Conservation (phyloP, 495 filamentous ascomycete species). For the Aspergillus diversus region DNA sequence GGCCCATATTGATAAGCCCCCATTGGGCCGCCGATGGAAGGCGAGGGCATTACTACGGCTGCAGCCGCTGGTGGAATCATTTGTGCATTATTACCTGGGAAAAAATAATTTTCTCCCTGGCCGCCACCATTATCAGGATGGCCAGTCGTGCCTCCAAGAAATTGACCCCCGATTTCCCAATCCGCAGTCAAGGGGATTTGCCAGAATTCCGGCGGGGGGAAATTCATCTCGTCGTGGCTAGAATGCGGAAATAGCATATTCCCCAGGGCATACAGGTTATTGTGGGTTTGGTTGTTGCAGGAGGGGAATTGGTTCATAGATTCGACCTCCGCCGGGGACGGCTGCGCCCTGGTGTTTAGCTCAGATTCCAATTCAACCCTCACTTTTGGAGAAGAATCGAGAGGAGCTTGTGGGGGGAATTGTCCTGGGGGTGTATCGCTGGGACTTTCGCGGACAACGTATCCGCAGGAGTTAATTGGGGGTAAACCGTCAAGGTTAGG, state of each 20-base stretch:
- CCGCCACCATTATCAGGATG: constrained; percentile 13
- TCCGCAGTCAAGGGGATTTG: constrained; percentile 43
- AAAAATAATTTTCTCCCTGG: no score
- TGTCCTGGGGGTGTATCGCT: constrained; percentile 9
- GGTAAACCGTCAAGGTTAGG: constrained; percentile 44
- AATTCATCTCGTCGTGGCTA: constrained; percentile 21
- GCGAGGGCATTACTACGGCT: background rate
- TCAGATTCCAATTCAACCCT: no score
- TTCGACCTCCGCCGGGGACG: background rate
- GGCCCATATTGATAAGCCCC: background rate
- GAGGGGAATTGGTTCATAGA: background rate
- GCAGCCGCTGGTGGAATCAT: no score
- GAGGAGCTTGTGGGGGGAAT: background rate
- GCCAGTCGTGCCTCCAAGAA: constrained; percentile 38
- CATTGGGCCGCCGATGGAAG: background rate
- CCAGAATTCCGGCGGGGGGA: constrained; percentile 41
- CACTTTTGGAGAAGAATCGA: background rate
- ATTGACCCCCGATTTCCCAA: constrained; percentile 40
- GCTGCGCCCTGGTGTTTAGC: no score
- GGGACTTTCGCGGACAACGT: constrained; percentile 43
- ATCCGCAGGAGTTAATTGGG: constrained; percentile 44
- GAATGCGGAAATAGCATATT: constrained; percentile 33
- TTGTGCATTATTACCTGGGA: no score
- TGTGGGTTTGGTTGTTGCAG: constrained; percentile 14
- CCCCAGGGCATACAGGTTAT: constrained; percentile 19